Evolutionary conservation across 1,284 basidiomycete genomes (phyloP), one percentile per base, ranked within the genome.

Genomic region (Boletus smithii): DNA sequence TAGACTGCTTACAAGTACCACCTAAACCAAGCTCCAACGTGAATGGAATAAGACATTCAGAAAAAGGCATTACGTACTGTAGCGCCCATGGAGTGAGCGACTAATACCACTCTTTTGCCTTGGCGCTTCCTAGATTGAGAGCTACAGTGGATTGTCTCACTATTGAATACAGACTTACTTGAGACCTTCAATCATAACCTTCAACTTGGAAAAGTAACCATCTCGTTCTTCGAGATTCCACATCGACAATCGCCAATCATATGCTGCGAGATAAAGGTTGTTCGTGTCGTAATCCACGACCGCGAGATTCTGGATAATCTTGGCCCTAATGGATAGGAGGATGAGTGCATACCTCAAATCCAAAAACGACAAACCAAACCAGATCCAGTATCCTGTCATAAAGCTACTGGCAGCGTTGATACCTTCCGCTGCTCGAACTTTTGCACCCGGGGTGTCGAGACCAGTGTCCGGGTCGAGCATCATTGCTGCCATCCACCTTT

Each of bases 311-410:
- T 97, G 87, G 10, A 98, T 84, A 46, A 97, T 90, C 69, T 95
- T 95, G 4, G 88, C 83, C 86, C 88, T 89, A 52, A 10, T 23
- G 27, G 42, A 23, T 14, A 5, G 24, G 42, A 8, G 13, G 30
- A 16, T 57, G 38, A 51, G 36, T 13, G 8, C 20, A 31, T 18
- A 47, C 22, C 10, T 17, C 17, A 33, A 14, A 40, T 13, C 7
- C 4, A 49, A 24, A 37, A 35, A 27, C 8, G 27, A 32, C 33
- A 31, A 42, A 29, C 27, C 39, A 17, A 58, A 88, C 93, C 94
- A 97, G 53, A 97, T 85, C 94, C 94, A 97, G 66, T 93, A 97
- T 4, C 92, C 91, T 62, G 89, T 86, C 47, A 97, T 87, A 63
- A 98, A 97, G 60, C 83, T 91, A 56, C 87, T 91, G 6, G 92